A percentile compares a stretch with the other conserved stretches of the same genome.
Evolutionary conservation across 2,329 filamentous ascomycete species (phyloP).

Genomic region (Colletotrichum neosansevieriae): DNA sequence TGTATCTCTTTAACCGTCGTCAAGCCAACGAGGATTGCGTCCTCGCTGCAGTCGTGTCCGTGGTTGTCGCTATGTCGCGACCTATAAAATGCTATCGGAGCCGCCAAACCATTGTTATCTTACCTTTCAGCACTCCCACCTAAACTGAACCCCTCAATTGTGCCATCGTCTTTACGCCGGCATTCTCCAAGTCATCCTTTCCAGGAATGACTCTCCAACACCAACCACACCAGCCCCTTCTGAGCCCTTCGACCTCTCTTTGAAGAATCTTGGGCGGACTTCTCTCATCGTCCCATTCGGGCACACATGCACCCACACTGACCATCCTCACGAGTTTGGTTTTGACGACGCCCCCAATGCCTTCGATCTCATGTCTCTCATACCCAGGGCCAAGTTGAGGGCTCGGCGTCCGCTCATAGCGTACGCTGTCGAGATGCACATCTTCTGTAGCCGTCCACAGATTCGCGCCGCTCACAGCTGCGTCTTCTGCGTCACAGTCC

Average conservation of each 20-base stretch:
- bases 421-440: conserved; percentile 43
- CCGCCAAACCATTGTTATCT: not conserved
- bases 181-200: conserved; percentile 44
- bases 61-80: not conserved
- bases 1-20: not conserved
- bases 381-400: conserved; percentile 77
- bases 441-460: conserved; percentile 44
- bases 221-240: conserved; percentile 93
- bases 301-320: conserved; percentile 84
- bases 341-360: conserved; percentile 89
- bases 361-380: conserved; percentile 88
- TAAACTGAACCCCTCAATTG: not conserved
- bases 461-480: conserved; percentile 56
- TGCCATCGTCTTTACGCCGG: conserved; percentile 16
- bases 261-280: conserved; percentile 73
- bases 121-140: conserved; percentile 16
- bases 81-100: not conserved
- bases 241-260: conserved; percentile 75
- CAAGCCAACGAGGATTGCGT: not conserved
- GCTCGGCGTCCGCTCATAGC: conserved; percentile 57
- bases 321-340: conserved; percentile 88
- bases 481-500: conserved; percentile 85
- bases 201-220: conserved; percentile 82
- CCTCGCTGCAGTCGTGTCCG: not conserved
- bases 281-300: conserved; percentile 85